A percentile compares a stretch with the other conserved stretches of the same genome.
Evolutionary conservation across 345 rosid genomes (phyloP).

Genomic region (Citrus medica): DNA sequence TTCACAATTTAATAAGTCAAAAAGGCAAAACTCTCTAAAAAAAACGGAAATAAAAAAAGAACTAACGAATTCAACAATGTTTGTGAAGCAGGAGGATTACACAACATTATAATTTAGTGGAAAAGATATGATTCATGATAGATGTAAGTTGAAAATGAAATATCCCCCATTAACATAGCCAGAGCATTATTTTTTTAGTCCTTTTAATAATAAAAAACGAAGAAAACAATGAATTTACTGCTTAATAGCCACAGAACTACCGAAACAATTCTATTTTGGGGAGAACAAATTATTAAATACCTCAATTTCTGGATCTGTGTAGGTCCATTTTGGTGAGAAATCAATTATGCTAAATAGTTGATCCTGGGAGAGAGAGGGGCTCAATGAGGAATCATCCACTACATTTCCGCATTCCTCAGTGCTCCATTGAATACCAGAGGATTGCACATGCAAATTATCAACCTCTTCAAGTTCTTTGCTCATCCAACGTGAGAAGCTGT

Average conservation of each 20-base stretch:
- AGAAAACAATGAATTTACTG: background rate
- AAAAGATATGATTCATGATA: background rate
- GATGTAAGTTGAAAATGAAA: background rate
- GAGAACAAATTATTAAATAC: conserved; percentile 29
- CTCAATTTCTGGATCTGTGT: conserved; percentile 62
- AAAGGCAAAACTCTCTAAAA: background rate
- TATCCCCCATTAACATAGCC: background rate
- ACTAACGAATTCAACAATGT: too few relatives aligned
- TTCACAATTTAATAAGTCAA: background rate
- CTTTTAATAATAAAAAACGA: background rate
- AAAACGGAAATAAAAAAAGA: background rate
- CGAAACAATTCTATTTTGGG: background rate
- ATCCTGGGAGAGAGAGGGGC: conserved; percentile 85
- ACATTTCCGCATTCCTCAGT: conserved; percentile 65
- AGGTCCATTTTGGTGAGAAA: conserved; percentile 77
- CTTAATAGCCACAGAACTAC: background rate
- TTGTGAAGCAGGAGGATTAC: background rate
- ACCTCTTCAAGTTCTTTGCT: conserved; percentile 77
- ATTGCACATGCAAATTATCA: conserved; percentile 70
- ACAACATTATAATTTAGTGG: background rate
- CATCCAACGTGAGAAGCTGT: conserved; percentile 88
- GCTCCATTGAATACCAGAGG: conserved; percentile 70
- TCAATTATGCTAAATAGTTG: conserved; percentile 82
- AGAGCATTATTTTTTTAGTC: background rate
- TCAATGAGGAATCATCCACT: conserved; percentile 53